Evolutionary conservation across 2,329 filamentous ascomycete species (phyloP).

Genomic region (Dactylellina cionopaga): DNA sequence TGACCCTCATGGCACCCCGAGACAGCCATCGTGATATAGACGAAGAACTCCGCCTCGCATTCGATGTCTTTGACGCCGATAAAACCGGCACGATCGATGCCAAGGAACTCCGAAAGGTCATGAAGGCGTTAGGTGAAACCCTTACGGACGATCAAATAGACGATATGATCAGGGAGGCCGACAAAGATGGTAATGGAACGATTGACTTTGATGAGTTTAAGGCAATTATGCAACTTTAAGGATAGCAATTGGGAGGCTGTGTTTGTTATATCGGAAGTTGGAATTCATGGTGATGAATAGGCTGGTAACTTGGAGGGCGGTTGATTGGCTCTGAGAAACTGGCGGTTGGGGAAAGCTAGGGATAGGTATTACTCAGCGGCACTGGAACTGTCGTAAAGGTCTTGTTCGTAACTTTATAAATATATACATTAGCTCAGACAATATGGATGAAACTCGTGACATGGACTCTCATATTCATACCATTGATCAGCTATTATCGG

Average conservation of each 20-base stretch:
- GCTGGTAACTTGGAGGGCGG: too few relatives aligned
- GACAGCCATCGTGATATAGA: slow-evolving; percentile 72
- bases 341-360: too few relatives aligned
- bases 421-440: too few relatives aligned
- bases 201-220: slow-evolving; percentile 68
- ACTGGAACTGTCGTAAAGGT: too few relatives aligned
- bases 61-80: slow-evolving; percentile 74
- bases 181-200: slow-evolving; percentile 71
- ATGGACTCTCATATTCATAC: too few relatives aligned
- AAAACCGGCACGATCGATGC: slow-evolving; percentile 73
- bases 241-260: not conserved
- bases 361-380: too few relatives aligned
- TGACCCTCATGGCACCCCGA: slow-evolving; percentile 73
- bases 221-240: slow-evolving; percentile 46
- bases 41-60: slow-evolving; percentile 73
- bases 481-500: too few relatives aligned
- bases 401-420: too few relatives aligned
- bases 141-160: slow-evolving; percentile 72
- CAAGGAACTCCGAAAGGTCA: slow-evolving; percentile 59
- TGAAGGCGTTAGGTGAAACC: slow-evolving; percentile 67
- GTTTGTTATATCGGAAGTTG: too few relatives aligned
- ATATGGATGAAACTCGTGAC: too few relatives aligned
- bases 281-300: too few relatives aligned
- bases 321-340: too few relatives aligned
- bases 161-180: slow-evolving; percentile 73